Evolutionary conservation across 2,329 filamentous ascomycete species (phyloP).

Genomic region (Cyanodermella asteris): DNA sequence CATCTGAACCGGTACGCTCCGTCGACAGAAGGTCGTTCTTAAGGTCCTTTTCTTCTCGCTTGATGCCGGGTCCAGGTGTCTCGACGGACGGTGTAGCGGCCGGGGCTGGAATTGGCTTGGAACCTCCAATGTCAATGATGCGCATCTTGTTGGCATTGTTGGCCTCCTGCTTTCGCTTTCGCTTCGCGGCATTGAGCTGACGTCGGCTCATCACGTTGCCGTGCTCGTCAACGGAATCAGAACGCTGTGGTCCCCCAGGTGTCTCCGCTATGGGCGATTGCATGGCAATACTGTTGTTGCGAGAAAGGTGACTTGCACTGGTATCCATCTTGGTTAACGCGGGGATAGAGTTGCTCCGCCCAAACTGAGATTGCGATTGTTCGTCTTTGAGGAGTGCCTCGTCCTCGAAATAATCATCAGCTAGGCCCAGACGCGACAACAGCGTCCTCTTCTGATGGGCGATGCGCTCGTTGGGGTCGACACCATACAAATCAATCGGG

Average conservation of each 20-base stretch:
- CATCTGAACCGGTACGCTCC: slow-evolving; percentile 59
- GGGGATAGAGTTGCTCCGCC: slow-evolving; percentile 15
- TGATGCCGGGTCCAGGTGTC: slow-evolving; percentile 34
- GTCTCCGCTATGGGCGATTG: slow-evolving; percentile 17
- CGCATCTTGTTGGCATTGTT: slow-evolving; percentile 44
- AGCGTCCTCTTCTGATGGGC: slow-evolving; percentile 80
- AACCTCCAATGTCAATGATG: slow-evolving; percentile 64
- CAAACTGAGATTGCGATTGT: slow-evolving; percentile 23
- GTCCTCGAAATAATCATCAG: slow-evolving; percentile 67
- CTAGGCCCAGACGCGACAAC: slow-evolving; percentile 56
- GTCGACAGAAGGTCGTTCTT: slow-evolving; percentile 75
- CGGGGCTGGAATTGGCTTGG: slow-evolving; percentile 40
- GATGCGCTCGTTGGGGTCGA: slow-evolving; percentile 63
- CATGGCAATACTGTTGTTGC: slow-evolving; percentile 21
- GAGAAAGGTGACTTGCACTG: slow-evolving; percentile 18
- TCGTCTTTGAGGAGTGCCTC: slow-evolving; percentile 53
- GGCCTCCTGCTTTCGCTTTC: slow-evolving; percentile 78
- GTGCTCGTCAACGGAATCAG: slow-evolving; percentile 34
- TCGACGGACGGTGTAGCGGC: slow-evolving; percentile 29
- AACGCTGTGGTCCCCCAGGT: slow-evolving; percentile 25
- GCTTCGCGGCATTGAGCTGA: slow-evolving; percentile 82
- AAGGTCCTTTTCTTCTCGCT: slow-evolving; percentile 37
- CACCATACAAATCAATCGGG: slow-evolving; percentile 60
- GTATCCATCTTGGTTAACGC: slow-evolving; percentile 29
- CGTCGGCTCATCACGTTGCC: slow-evolving; percentile 77